Evolutionary conservation across 192 early-diverging fungal species (phyloP), one percentile per base, ranked within the genome.

Genomic region (Linnemannia schmuckeri): DNA sequence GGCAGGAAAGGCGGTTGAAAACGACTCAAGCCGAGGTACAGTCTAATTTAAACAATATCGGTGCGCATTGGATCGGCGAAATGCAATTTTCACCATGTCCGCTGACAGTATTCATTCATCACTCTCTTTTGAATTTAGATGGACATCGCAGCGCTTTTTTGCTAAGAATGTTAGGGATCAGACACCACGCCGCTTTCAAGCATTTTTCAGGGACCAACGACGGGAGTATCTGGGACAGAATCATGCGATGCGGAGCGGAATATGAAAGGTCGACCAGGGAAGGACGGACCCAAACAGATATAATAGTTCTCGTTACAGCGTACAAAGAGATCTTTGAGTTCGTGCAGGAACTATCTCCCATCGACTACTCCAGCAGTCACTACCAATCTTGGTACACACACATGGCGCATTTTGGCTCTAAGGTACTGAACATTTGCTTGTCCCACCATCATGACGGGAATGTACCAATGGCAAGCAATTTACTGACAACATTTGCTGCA

Each of bases 381-480:
- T 91, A 84, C 33, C 78, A 88, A 42, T 75, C 85, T 17, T 81
- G 89, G 74, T 80, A 76, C 66, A 84, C 88, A 42, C 89, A 92
- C n/a, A 79, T 88, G 54, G 76, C 86, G 0, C 88, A 87, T 55
- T 63, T 89, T 52, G 72, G 89, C 3, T 49, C 74, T 49, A 93
- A 93, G 89, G 92, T 90, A 91, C 54, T 40, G 35, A 22, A 52
- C 49, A 52, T 52, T 52, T 52, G 18, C 20, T 2, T 5, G 18
- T 17, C 20, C 4, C 49, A 22, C 18, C 49, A 22, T 52, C 18
- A 20, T 52, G 49, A 52, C 4, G 4, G 18, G 5, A 22, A 24
- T 73, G 6, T 27, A 24, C 41, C 22, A 7, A 27, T 40, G 33
- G 70, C 8, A 54, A 15, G n/a, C 47, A 17, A 40, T 54, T n/a